phyloP scores from a whole-genome alignment of 495 filamentous ascomycete genomes.

The Podospora tetraspora region DNA sequence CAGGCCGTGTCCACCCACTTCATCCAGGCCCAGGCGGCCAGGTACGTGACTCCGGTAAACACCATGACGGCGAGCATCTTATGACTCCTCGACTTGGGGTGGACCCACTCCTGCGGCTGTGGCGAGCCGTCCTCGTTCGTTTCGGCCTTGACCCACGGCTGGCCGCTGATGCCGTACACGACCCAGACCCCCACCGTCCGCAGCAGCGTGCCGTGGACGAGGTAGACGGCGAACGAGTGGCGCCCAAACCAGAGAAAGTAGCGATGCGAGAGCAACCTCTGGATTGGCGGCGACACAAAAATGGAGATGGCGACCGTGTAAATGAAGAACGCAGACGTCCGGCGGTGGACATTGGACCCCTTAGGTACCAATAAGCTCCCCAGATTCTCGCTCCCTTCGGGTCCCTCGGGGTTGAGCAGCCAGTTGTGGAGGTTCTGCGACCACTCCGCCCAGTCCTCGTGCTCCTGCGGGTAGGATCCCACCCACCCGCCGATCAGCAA shows the following conservation, averaged over 20 bases:
- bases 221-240: conserved; percentile 64
- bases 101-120: conserved; percentile 26
- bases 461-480: conserved; percentile 56
- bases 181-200: conserved; percentile 58
- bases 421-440: conserved; percentile 43
- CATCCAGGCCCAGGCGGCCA: conserved; percentile 57
- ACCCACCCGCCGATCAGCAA: conserved; percentile 48
- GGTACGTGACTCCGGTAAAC: conserved; percentile 49
- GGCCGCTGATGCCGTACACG: conserved; percentile 54
- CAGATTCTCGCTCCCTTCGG: conserved; percentile 20
- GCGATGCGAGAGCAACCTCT: conserved; percentile 50
- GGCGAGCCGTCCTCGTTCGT: conserved; percentile 30
- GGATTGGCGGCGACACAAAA: conserved; percentile 51
- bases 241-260: conserved; percentile 60
- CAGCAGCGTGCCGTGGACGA: conserved; percentile 59
- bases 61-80: conserved; percentile 26
- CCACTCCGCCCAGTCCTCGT: conserved; percentile 55
- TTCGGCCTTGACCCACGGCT: conserved; percentile 36
- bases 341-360: conserved; percentile 48
- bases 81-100: conserved; percentile 35
- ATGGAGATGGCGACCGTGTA: conserved; percentile 49
- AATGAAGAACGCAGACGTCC: conserved; percentile 49
- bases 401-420: conserved; percentile 16
- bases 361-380: conserved; percentile 52
- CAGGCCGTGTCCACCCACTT: conserved; percentile 60